Conservation (phyloP, 2,329 filamentous ascomycete genomes). For the Akanthomyces lecanii region DNA sequence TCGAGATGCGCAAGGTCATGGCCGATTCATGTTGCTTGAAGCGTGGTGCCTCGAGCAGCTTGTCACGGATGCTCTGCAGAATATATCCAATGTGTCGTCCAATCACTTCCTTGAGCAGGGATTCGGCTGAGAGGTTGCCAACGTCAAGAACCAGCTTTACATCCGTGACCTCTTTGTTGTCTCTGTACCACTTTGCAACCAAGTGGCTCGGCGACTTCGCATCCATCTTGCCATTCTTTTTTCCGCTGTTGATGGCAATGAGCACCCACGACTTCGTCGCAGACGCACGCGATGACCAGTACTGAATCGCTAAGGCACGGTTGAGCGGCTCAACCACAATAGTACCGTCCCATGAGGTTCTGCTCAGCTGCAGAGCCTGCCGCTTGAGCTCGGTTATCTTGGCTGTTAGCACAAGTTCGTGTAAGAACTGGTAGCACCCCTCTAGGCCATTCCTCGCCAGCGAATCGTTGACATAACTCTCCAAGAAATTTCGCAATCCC, state of each 20-base stretch:
- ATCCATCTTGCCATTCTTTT: constrained; percentile 36
- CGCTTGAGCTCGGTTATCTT: constrained; percentile 79
- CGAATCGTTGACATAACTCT: constrained; percentile 66
- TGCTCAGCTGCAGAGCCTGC: constrained; percentile 68
- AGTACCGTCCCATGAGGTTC: constrained; percentile 71
- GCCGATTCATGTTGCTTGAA: constrained; percentile 58
- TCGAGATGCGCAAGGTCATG: constrained; percentile 54
- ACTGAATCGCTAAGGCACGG: constrained; percentile 80
- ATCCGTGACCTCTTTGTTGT: constrained; percentile 69
- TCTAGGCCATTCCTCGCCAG: constrained; percentile 66
- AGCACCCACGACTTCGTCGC: constrained; percentile 82
- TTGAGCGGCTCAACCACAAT: constrained; percentile 75
- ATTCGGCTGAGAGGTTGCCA: constrained; percentile 66
- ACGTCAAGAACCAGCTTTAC: constrained; percentile 64
- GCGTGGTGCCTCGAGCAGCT: constrained; percentile 54
- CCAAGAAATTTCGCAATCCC: constrained; percentile 60
- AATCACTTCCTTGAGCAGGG: constrained; percentile 68
- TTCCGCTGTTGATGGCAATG: constrained; percentile 71
- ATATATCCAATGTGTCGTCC: constrained; percentile 70
- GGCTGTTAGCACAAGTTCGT: constrained; percentile 83
- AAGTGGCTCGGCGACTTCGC: constrained; percentile 50
- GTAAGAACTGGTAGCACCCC: constrained; percentile 81
- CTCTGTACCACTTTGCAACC: constrained; percentile 75
- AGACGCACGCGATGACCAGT: constrained; percentile 65
- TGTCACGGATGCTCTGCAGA: constrained; percentile 61